A percentile compares a stretch with the other conserved stretches of the same genome.
phyloP scores from a whole-genome alignment of 257 asterid species.

The Fraxinus cuspidata region DNA sequence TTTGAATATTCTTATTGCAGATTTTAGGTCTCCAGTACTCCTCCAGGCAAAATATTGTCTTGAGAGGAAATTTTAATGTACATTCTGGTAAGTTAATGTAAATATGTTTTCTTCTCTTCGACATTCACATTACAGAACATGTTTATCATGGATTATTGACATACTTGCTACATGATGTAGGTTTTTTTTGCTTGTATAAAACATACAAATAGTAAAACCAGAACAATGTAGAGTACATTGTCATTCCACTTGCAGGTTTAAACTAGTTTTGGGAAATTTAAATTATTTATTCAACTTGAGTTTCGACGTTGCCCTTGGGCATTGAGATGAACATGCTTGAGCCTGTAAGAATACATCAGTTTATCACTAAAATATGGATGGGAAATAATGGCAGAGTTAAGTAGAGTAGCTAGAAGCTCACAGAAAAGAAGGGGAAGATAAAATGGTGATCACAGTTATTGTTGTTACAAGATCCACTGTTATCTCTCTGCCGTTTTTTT shows the following conservation, averaged over 20 bases:
- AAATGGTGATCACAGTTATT: background rate
- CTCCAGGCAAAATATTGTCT: background rate
- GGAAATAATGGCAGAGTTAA: background rate
- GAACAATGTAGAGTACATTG: background rate
- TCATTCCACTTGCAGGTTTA: background rate
- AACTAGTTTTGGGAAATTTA: background rate
- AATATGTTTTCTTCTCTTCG: background rate
- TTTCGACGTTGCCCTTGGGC: background rate
- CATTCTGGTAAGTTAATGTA: conserved; percentile 10
- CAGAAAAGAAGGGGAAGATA: background rate
- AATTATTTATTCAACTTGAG: background rate
- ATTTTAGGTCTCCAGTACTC: background rate
- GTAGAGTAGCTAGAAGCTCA: background rate
- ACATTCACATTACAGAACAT: background rate
- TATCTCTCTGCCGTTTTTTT: background rate
- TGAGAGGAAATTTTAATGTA: conserved; percentile 3
- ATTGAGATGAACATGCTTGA: background rate
- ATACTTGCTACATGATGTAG: background rate
- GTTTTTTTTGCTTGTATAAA: background rate
- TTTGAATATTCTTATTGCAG: background rate
- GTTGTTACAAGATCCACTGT: background rate
- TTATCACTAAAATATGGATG: background rate
- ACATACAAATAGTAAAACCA: background rate
- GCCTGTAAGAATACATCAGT: background rate
- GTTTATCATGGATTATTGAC: background rate